phyloP scores from a whole-genome alignment of 1,284 basidiomycete genomes.

The Leccinum subspadiceum region DNA sequence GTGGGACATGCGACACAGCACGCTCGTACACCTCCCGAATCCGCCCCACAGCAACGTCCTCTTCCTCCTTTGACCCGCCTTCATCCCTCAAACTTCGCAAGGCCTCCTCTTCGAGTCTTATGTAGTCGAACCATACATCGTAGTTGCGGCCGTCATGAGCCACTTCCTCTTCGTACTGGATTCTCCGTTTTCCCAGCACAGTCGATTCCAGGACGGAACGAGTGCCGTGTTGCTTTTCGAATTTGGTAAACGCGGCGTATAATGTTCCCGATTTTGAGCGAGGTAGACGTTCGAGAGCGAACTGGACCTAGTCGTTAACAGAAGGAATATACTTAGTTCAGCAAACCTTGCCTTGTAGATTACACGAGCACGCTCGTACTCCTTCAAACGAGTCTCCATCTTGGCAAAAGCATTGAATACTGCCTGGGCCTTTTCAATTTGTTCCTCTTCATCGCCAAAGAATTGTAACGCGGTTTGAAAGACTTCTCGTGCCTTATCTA shows the following conservation, averaged over 20 bases:
- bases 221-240: constrained; percentile 97
- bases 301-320: constrained; percentile 46
- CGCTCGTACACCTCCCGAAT: constrained; percentile 95
- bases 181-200: constrained; percentile 92
- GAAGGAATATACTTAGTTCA: not conserved
- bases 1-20: constrained; percentile 94
- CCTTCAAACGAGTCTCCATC: constrained; percentile 96
- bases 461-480: constrained; percentile 97
- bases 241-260: constrained; percentile 92
- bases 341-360: constrained; percentile 81
- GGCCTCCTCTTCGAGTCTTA: constrained; percentile 90
- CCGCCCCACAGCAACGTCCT: constrained; percentile 55
- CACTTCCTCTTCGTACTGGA: constrained; percentile 96
- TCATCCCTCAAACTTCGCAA: constrained; percentile 75
- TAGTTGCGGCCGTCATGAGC: constrained; percentile 89
- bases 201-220: constrained; percentile 88
- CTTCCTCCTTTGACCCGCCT: constrained; percentile 66
- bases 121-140: constrained; percentile 98
- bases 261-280: constrained; percentile 84
- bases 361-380: constrained; percentile 93
- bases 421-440: constrained; percentile 95
- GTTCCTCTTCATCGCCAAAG: constrained; percentile 96
- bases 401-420: constrained; percentile 97
- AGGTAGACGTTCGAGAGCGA: constrained; percentile 88
- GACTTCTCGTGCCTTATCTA: constrained; percentile 93